Conservation (phyloP, 75 land plant species). For the Cryptomeria japonica region DNA sequence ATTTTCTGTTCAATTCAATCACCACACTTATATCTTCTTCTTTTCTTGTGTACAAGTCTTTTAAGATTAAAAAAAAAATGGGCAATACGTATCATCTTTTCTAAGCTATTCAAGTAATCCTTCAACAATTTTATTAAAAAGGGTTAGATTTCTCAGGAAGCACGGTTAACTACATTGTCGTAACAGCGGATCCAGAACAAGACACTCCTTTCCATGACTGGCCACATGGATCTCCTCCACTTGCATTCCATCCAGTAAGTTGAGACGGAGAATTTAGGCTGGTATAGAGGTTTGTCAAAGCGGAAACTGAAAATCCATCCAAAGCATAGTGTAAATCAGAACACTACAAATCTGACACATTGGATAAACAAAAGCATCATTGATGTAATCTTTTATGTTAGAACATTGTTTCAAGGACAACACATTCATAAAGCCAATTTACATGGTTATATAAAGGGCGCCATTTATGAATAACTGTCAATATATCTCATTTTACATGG, state of each 20-base stretch:
- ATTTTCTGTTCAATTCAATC: constrained; percentile 31
- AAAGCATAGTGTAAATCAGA: neutral
- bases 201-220: constrained; percentile 76
- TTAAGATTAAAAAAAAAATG: neutral
- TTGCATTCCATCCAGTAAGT: constrained; percentile 59
- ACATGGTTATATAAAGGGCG: too few relatives aligned
- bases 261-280: constrained; percentile 66
- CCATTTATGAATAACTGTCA: neutral
- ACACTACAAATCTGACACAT: neutral
- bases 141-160: neutral
- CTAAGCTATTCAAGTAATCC: neutral
- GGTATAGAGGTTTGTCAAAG: constrained; percentile 58
- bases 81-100: neutral
- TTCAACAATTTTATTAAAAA: neutral
- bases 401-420: neutral
- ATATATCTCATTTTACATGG: neutral
- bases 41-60: neutral
- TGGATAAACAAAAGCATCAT: neutral
- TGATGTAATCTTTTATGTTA: neutral
- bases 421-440: neutral
- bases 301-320: constrained; percentile 59
- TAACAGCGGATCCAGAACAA: constrained; percentile 77
- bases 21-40: neutral
- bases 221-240: constrained; percentile 87
- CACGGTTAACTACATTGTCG: constrained; percentile 55